These are phyloP conservation scores for Phytopythium mirpurense DNA, from an alignment of 352 stramenopile genomes.

Conservation along the genomic window DNA sequence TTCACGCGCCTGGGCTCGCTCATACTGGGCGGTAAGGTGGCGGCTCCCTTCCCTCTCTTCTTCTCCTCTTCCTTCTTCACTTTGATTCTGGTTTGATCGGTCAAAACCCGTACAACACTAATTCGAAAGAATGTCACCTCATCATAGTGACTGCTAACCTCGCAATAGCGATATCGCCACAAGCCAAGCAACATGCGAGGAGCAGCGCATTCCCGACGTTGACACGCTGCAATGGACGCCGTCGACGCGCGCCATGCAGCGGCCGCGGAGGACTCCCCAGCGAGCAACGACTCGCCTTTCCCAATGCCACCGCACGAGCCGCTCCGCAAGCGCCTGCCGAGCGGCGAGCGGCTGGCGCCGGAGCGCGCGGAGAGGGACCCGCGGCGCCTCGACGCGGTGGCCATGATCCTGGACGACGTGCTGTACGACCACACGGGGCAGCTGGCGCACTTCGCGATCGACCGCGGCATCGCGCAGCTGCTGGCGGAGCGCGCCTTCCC, in stretches of 20 bases:
- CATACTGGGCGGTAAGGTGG: constrained; percentile 24
- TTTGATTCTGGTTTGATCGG: no score
- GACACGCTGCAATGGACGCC: neutral
- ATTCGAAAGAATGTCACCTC: no score
- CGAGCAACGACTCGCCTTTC: neutral
- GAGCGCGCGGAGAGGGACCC: constrained; percentile 17
- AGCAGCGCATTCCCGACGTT: neutral
- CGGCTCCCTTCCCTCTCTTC: neutral
- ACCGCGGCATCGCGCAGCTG: constrained; percentile 69
- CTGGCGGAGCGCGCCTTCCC: constrained; percentile 63
- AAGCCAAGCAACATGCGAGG: no score
- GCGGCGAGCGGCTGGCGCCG: constrained; percentile 18
- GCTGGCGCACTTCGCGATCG: constrained; percentile 74
- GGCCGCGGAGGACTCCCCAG: no score
- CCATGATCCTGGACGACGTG: constrained; percentile 86
- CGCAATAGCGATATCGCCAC: no score
- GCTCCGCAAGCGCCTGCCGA: constrained; percentile 23
- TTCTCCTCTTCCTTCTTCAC: neutral
- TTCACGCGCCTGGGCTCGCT: constrained; percentile 56
- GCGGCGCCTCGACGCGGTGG: constrained; percentile 67
- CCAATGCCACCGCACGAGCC: neutral
- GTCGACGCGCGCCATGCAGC: no score
- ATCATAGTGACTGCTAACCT: no score
- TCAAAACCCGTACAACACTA: no score
- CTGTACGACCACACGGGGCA: constrained; percentile 82